These are phyloP conservation scores for Biscutella laevigata DNA, from an alignment of 441 rosid species.

Conservation along the genomic window DNA sequence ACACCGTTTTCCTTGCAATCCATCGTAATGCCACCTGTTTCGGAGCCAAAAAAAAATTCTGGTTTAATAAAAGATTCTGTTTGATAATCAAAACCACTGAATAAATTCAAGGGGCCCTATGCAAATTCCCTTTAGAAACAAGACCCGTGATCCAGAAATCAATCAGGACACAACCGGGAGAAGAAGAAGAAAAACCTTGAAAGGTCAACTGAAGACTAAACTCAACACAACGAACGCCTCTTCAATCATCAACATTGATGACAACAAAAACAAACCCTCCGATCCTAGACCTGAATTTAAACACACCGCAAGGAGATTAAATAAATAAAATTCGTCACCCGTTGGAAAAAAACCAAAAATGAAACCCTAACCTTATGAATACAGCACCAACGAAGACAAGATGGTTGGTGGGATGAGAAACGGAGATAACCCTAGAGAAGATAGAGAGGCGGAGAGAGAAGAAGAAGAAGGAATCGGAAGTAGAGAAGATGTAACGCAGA, in stretches of 20 bases:
- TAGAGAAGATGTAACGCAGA: not conserved
- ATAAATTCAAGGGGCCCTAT: conserved; percentile 13
- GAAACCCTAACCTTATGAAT: conserved; percentile 36
- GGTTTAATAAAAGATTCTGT: conserved; percentile 12
- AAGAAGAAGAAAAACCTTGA: not conserved
- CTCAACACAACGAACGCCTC: conserved; percentile 29
- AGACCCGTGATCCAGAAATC: conserved; percentile 26
- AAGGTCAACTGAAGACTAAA: conserved; percentile 20
- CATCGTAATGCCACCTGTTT: conserved; percentile 21
- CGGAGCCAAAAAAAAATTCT: not conserved
- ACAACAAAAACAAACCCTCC: conserved; percentile 19
- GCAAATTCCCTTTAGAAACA: conserved; percentile 30
- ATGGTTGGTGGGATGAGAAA: not conserved
- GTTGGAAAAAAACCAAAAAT: conserved; percentile 11
- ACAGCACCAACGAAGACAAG: conserved; percentile 23
- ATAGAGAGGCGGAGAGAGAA: not conserved
- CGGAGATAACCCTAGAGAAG: too few relatives aligned
- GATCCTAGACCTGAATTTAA: conserved; percentile 1
- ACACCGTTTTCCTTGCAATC: conserved; percentile 26
- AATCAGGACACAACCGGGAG: too few relatives aligned
- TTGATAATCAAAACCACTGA: conserved; percentile 16
- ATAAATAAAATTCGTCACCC: conserved; percentile 20
- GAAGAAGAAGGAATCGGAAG: conserved; percentile 12
- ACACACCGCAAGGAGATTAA: not conserved
- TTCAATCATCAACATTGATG: conserved; percentile 20